Conservation (phyloP, 2,329 filamentous ascomycete genomes). For the Grosmannia penicillata region DNA sequence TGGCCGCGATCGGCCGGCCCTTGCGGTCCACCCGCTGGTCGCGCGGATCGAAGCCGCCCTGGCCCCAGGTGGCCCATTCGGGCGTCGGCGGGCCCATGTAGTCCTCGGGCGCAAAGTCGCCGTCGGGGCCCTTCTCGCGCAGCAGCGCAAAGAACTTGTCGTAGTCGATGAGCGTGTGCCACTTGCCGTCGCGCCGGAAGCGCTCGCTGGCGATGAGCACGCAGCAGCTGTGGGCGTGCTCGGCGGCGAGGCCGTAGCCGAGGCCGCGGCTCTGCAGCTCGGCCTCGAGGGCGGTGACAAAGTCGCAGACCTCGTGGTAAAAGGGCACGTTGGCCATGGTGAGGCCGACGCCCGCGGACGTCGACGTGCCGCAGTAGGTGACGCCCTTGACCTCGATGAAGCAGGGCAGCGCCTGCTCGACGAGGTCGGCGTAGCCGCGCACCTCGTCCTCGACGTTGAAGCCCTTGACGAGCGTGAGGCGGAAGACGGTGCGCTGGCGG, state of each 20-base stretch:
- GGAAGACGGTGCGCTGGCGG: constrained; percentile 83
- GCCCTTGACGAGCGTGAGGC: constrained; percentile 88
- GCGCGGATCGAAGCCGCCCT: constrained; percentile 83
- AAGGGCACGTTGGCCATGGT: constrained; percentile 98
- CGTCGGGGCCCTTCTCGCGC: constrained; percentile 49
- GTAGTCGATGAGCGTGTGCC: constrained; percentile 90
- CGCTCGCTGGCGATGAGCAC: constrained; percentile 70
- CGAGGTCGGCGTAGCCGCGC: constrained; percentile 75
- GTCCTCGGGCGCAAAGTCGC: constrained; percentile 72
- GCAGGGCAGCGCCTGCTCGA: constrained; percentile 73
- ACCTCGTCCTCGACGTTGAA: constrained; percentile 96
- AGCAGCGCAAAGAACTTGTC: constrained; percentile 73
- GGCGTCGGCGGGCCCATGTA: constrained; percentile 77
- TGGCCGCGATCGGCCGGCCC: constrained; percentile 47
- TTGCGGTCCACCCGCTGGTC: constrained; percentile 82
- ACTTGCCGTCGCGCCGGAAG: constrained; percentile 63
- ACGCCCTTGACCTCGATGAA: constrained; percentile 96
- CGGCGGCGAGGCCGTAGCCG: constrained; percentile 79
- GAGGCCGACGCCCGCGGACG: constrained; percentile 68
- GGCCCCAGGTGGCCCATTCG: constrained; percentile 90
- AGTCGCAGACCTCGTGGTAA: constrained; percentile 76
- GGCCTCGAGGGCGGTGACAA: constrained; percentile 60
- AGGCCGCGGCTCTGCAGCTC: constrained; percentile 58
- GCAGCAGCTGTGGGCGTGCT: constrained; percentile 92
- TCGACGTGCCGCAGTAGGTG: constrained; percentile 87